phyloP scores from a whole-genome alignment of 1,284 basidiomycete species.

The Rhodofomes roseus region DNA sequence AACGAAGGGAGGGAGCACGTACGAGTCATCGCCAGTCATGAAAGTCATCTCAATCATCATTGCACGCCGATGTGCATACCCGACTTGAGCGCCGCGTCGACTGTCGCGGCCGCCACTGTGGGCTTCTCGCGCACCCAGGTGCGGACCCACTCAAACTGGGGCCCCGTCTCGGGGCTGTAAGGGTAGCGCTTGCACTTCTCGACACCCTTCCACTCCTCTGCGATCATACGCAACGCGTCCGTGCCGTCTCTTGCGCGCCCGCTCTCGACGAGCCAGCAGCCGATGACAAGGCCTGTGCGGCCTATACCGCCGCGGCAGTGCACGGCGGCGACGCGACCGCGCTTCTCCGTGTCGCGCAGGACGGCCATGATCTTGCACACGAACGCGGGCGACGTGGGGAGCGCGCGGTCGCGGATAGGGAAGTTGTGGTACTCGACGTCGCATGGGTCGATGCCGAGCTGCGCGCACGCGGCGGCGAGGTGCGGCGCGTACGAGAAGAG shows the following conservation, averaged over 20 bases:
- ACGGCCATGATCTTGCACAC: slow-evolving; percentile 55
- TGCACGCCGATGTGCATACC: neutral
- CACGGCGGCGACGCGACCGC: slow-evolving; percentile 57
- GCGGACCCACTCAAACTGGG: slow-evolving; percentile 69
- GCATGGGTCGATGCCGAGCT: slow-evolving; percentile 48
- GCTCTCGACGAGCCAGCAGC: slow-evolving; percentile 73
- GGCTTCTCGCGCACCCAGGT: slow-evolving; percentile 34
- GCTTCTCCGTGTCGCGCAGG: slow-evolving; percentile 50
- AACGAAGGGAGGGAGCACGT: neutral
- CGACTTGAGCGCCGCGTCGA: neutral
- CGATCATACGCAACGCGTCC: slow-evolving; percentile 61
- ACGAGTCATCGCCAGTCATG: slow-evolving; percentile 3
- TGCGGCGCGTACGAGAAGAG: slow-evolving; percentile 59
- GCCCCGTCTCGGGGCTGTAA: slow-evolving; percentile 72
- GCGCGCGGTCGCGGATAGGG: slow-evolving; percentile 65
- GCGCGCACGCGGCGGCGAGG: slow-evolving; percentile 47
- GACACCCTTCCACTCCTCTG: slow-evolving; percentile 65
- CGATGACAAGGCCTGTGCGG: slow-evolving; percentile 69
- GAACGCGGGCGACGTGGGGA: slow-evolving; percentile 53
- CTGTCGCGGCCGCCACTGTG: neutral
- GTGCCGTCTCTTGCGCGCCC: slow-evolving; percentile 55
- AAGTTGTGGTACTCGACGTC: slow-evolving; percentile 70
- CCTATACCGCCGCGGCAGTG: slow-evolving; percentile 78
- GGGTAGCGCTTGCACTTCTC: slow-evolving; percentile 73
- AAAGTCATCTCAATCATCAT: neutral